Conservation (phyloP, 2,329 filamentous ascomycete genomes). For the Ambrosiella beaveri region DNA sequence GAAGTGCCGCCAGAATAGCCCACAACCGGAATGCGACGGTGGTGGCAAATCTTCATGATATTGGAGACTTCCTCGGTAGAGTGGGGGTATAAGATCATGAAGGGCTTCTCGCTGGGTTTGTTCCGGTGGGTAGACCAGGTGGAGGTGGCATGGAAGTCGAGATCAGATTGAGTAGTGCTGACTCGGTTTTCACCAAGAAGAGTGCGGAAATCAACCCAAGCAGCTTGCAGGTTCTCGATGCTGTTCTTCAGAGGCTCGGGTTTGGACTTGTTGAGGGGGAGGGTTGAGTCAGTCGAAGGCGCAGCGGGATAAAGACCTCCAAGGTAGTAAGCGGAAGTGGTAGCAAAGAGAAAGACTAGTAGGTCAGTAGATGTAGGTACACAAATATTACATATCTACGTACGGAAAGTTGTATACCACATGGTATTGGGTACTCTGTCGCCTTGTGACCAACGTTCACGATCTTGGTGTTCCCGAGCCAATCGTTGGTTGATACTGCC, state of each 20-base stretch:
- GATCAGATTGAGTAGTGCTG: constrained; percentile 38
- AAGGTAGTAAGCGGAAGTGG: constrained; percentile 38
- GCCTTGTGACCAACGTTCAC: constrained; percentile 29
- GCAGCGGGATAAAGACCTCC: constrained; percentile 38
- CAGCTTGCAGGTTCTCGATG: constrained; percentile 47
- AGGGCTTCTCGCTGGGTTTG: constrained; percentile 33
- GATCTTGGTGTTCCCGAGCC: constrained; percentile 35
- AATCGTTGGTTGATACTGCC: constrained; percentile 39
- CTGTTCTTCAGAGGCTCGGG: constrained; percentile 40
- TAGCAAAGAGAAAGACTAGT: constrained; percentile 34
- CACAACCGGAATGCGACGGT: constrained; percentile 65
- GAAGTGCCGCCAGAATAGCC: constrained; percentile 79
- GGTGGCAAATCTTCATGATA: constrained; percentile 78
- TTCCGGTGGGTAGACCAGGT: constrained; percentile 45
- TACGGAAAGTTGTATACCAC: constrained; percentile 38
- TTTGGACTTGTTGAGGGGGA: constrained; percentile 34
- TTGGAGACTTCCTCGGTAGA: constrained; percentile 69
- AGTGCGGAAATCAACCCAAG: constrained; percentile 50
- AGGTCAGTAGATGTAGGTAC: neutral
- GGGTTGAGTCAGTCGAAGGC: constrained; percentile 36
- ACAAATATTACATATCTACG: constrained; percentile 14
- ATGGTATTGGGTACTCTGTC: constrained; percentile 25
- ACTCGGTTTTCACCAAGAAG: constrained; percentile 49
- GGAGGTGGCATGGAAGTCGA: constrained; percentile 40
- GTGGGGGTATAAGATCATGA: constrained; percentile 58